Base-by-base conservation (phyloP, 768 basidiomycete genomes). In the Xerocomus spinulosus region DNA sequence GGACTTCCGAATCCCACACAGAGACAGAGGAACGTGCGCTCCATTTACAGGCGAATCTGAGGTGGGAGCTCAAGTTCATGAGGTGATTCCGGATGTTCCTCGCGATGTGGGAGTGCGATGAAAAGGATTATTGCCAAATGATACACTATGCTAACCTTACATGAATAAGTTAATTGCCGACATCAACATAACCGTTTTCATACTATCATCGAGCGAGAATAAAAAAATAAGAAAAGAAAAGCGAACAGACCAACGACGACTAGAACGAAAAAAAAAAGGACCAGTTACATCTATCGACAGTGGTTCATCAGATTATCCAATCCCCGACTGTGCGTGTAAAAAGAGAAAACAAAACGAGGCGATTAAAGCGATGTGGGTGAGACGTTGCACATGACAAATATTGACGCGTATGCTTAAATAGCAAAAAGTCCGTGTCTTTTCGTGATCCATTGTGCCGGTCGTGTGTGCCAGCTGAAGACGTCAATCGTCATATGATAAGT, bases 371-470 rank as follows among this genome's bases (percentile, higher is more conserved):
- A 30, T 30, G 46, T 14, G 24, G 42, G 25, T 9, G 34, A 23
- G 28, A 6, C 9, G 13, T n/a, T 12, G 26, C 42, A 35, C 30
- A 29, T 42, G 13, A 41, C n/a, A 23, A 38, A 38, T 38, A 38
- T 38, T 38, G 37, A 15, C 7, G 37, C 24, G 15, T 13, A 25
- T n/a, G 37, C 37, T 23, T 15, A 28, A 28, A 28, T 37, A 21
- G 12, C 5, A 23, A 38, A 39, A 30, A 26, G 37, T 17, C 20
- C 25, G 21, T 45, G 10, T 38, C 21, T 25, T 21, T 37, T 44
- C 48, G 13, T 58, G 37, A 20, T 21, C 41, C 29, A 42, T 60
- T 40, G 32, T 43, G 18, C 14, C 14, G 18, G 10, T 56, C 43
- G 37, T 45, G 42, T 26, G 24, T 5, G 10, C 30, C 26, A 42